These are phyloP conservation scores for Exutisphaerella laricina DNA, from an alignment of 2,329 filamentous ascomycete species.

Conservation along the genomic window DNA sequence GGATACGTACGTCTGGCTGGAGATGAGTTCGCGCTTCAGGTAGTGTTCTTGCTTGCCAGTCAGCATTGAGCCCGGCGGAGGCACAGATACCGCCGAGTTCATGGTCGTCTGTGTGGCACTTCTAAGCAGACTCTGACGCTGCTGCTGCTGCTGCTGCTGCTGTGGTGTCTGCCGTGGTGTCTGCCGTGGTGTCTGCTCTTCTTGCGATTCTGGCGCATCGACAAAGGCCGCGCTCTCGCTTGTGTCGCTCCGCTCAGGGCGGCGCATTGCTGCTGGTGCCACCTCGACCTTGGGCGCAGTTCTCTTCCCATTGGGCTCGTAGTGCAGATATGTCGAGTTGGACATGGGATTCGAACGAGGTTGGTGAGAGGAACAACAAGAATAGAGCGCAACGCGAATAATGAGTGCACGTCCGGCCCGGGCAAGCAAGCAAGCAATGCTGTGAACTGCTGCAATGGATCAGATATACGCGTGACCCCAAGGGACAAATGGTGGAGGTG, in stretches of 20 bases:
- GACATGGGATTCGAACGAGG: too few relatives aligned
- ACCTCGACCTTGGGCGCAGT: conserved; percentile 10
- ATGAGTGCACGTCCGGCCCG: too few relatives aligned
- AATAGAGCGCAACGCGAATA: too few relatives aligned
- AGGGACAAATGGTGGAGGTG: too few relatives aligned
- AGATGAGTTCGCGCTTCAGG: conserved; percentile 90
- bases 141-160: conserved; percentile 14
- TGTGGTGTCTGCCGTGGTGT: conserved; percentile 13
- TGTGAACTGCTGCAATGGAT: too few relatives aligned
- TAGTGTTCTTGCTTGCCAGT: conserved; percentile 99
- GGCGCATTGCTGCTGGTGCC: conserved; percentile 12
- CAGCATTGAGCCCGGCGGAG: conserved; percentile 57
- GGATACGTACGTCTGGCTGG: conserved; percentile 83
- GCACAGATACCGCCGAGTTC: conserved; percentile 41
- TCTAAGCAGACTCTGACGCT: conserved; percentile 22
- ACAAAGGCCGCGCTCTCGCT: conserved; percentile 28
- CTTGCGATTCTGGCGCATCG: conserved; percentile 26
- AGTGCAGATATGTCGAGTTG: too few relatives aligned
- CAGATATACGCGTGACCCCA: too few relatives aligned
- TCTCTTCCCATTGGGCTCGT: too few relatives aligned
- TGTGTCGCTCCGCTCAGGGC: conserved; percentile 24
- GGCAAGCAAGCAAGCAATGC: too few relatives aligned
- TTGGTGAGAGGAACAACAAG: too few relatives aligned
- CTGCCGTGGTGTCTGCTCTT: conserved; percentile 15
- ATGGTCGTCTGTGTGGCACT: conserved; percentile 24